These are phyloP conservation scores for Phytophthora pseudosyringae DNA, from an alignment of 352 stramenopile genomes.

Conservation along the genomic window DNA sequence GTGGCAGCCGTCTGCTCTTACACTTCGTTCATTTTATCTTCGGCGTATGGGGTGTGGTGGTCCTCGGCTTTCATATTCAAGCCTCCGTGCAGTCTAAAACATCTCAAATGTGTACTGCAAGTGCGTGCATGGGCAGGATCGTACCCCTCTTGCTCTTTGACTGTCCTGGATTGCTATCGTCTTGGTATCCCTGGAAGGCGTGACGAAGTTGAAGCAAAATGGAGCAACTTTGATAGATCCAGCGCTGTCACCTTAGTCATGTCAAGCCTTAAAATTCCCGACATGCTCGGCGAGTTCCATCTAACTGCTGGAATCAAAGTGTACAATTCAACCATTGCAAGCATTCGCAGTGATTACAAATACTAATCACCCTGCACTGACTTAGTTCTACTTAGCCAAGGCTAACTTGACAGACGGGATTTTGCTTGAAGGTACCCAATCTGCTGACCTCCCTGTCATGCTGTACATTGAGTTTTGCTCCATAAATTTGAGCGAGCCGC, in stretches of 20 bases:
- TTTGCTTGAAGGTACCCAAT: no score
- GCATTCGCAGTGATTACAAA: conserved; percentile 30
- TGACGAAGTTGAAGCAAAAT: conserved; percentile 16
- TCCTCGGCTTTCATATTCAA: conserved; percentile 32
- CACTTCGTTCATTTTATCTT: not conserved
- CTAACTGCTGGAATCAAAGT: conserved; percentile 32
- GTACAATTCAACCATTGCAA: conserved; percentile 45
- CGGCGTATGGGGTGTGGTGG: conserved; percentile 21
- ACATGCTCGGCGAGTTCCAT: conserved; percentile 28
- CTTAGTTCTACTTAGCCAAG: conserved; percentile 28
- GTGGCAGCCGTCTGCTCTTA: not conserved
- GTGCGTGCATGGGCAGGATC: conserved; percentile 29
- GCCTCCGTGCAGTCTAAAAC: conserved; percentile 11
- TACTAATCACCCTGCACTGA: conserved; percentile 28
- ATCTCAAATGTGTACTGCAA: conserved; percentile 28
- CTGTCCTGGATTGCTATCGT: conserved; percentile 36
- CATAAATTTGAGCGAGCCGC: no score
- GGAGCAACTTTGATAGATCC: conserved; percentile 21
- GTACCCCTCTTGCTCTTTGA: conserved; percentile 31
- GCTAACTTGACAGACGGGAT: no score
- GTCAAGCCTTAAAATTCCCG: conserved; percentile 20
- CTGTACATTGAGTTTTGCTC: no score
- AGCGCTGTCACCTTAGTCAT: conserved; percentile 31
- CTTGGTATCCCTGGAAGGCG: conserved; percentile 11
- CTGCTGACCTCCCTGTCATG: no score